Evolutionary conservation across 306 rosid species (phyloP).

Genomic region (Hylodesmum podocarpum): DNA sequence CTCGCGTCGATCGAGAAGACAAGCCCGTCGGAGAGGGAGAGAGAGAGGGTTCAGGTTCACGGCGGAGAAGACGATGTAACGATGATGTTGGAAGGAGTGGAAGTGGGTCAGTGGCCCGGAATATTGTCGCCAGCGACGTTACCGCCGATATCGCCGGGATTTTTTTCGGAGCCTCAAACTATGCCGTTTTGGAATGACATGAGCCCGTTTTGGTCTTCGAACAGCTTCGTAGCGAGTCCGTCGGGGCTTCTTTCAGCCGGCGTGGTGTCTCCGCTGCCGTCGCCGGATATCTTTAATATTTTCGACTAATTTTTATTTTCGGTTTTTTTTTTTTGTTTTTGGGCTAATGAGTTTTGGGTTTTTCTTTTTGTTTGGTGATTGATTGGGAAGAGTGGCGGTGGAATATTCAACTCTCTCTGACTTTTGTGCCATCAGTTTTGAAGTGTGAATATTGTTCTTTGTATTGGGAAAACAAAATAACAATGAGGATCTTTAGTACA

Average conservation of each 20-base stretch:
- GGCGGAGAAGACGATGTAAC: conserved; percentile 31
- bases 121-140: conserved; percentile 69
- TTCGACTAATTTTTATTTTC: conserved; percentile 44
- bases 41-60: conserved; percentile 44
- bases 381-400: conserved; percentile 11
- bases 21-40: conserved; percentile 66
- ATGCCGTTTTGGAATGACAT: conserved; percentile 44
- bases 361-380: background rate
- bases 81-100: conserved; percentile 52
- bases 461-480: background rate
- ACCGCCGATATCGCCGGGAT: conserved; percentile 61
- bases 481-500: background rate
- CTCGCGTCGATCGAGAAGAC: conserved; percentile 80
- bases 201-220: conserved; percentile 55
- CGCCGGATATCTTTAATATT: conserved; percentile 63
- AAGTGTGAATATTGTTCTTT: conserved; percentile 1
- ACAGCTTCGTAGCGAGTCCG: conserved; percentile 61
- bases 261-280: conserved; percentile 67
- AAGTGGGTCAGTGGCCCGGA: conserved; percentile 64
- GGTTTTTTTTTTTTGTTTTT: background rate
- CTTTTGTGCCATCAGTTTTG: conserved; percentile 30
- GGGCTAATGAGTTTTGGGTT: background rate
- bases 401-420: conserved; percentile 37
- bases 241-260: conserved; percentile 63
- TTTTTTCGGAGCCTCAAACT: conserved; percentile 58